Base-by-base conservation (phyloP, 768 basidiomycete species). In the Podaxis rugospora region DNA sequence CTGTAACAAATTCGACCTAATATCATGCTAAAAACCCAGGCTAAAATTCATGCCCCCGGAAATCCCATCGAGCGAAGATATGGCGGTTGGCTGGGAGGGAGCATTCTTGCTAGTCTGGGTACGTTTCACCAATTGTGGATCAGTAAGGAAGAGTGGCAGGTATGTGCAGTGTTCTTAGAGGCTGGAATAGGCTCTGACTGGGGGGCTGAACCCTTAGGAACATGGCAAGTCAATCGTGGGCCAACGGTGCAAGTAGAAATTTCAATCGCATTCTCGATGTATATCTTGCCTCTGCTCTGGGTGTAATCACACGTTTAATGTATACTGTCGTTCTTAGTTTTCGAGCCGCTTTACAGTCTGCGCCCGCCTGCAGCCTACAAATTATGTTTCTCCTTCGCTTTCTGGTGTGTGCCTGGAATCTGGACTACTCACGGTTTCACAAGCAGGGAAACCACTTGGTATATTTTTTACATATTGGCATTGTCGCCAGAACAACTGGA, bases 81-180 rank as follows among this genome's bases (percentile, higher is more conserved):
- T 71, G 90, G 94, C 13, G 88, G 90, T 18, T 99, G 97, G 97
- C 76, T 99, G 5, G 97, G 97, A 10, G 97, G 96, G 28, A 94
- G 92, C 65, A 96, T 98, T 67, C 79, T 98, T 51, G 95, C 91
- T 0, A 94, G 92, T 69, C 75, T 98, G 68, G 97, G 97, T 23
- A 98, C 95, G 14, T 99, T 98, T 82, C 97, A 99, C 71, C 96
- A 96, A 66, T 78, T 95, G 53, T 95, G 94, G 94, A 94, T 96
- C 69, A 93, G 92, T 73, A 85, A 80, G 68, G 93, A 95, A 72
- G 94, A 96, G 68, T 95, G 92, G 89, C 85, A 92, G 83, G 93
- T 92, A 62, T 46, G 85, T 71, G 51, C 62, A 51, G 40, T 1
- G 35, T 13, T 58, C 28, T 5, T 55, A 2, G 23, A 23, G 16